These are phyloP conservation scores for Fusarium sp. DNA, from an alignment of 2,329 filamentous ascomycete species.

Conservation along the genomic window DNA sequence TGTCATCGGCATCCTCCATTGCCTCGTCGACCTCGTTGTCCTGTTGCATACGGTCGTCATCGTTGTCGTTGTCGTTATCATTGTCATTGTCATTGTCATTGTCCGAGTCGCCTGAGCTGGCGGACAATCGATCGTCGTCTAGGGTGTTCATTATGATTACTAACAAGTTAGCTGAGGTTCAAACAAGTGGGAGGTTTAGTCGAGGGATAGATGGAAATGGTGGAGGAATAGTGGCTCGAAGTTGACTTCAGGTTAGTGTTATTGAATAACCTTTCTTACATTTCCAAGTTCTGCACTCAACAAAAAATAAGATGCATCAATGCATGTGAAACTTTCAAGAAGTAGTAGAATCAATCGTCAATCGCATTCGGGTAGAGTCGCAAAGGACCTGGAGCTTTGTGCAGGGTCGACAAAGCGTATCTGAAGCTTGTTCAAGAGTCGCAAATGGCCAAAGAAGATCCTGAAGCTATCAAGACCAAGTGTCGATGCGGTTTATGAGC, in stretches of 20 bases:
- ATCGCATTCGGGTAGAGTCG: slow-evolving; percentile 12
- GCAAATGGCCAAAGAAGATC: background rate
- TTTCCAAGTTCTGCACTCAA: background rate
- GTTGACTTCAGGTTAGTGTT: background rate
- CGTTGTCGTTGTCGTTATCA: slow-evolving; percentile 67
- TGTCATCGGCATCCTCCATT: slow-evolving; percentile 65
- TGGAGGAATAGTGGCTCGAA: background rate
- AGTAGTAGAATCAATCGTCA: background rate
- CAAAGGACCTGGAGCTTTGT: slow-evolving; percentile 13
- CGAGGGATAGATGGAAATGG: background rate
- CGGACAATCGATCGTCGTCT: slow-evolving; percentile 45
- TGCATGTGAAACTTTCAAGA: slow-evolving; percentile 1
- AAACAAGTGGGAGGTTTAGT: background rate
- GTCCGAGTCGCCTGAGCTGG: slow-evolving; percentile 48
- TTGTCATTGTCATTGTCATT: slow-evolving; percentile 56
- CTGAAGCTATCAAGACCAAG: background rate
- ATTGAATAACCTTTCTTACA: background rate
- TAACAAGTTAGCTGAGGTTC: background rate
- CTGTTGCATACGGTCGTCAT: slow-evolving; percentile 52
- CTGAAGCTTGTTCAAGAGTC: slow-evolving; percentile 8
- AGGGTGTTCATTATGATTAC: slow-evolving; percentile 31
- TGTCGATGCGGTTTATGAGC: background rate
- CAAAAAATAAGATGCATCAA: background rate
- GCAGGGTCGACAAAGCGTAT: background rate
- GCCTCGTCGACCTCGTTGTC: slow-evolving; percentile 67